Evolutionary conservation across 352 stramenopile genomes (phyloP).

Genomic region (Phytophthora pistaciae): DNA sequence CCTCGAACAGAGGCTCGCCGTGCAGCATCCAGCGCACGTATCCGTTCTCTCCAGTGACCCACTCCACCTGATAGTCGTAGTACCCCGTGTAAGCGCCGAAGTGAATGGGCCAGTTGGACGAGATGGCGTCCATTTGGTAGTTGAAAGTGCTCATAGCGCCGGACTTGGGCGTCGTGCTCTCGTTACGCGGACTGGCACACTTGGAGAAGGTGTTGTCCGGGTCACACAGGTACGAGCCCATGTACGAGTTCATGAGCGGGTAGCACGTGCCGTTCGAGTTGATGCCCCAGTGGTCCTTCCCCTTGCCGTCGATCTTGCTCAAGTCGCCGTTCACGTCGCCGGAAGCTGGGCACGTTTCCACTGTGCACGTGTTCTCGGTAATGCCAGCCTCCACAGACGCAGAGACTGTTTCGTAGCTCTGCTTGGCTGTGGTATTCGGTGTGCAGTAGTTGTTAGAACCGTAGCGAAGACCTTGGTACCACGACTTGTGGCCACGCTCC

Average conservation of each 20-base stretch:
- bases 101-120: constrained; percentile 72
- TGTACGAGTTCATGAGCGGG: constrained; percentile 70
- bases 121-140: constrained; percentile 47
- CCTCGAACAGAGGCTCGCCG: constrained; percentile 56
- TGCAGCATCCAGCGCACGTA: constrained; percentile 73
- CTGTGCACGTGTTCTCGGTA: constrained; percentile 47
- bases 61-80: constrained; percentile 69
- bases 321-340: constrained; percentile 55
- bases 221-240: constrained; percentile 62
- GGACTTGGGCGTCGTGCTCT: constrained; percentile 26
- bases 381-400: constrained; percentile 42
- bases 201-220: constrained; percentile 48
- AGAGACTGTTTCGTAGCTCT: constrained; percentile 39
- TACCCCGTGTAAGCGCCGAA: constrained; percentile 63
- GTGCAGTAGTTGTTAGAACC: constrained; percentile 57
- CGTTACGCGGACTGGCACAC: constrained; percentile 47
- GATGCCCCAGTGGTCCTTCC: constrained; percentile 57
- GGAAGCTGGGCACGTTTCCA: constrained; percentile 51
- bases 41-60: constrained; percentile 63
- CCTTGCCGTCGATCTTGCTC: constrained; percentile 44
- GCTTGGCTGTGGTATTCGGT: constrained; percentile 17
- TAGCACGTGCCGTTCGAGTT: constrained; percentile 78
- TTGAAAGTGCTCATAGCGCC: constrained; percentile 61
- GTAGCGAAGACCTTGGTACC: constrained; percentile 72
- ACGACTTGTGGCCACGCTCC: constrained; percentile 45